Evolutionary conservation across 805 yeast genomes (phyloP), one percentile per base, ranked within the genome.

Genomic region (Myxozyma neotropica): DNA sequence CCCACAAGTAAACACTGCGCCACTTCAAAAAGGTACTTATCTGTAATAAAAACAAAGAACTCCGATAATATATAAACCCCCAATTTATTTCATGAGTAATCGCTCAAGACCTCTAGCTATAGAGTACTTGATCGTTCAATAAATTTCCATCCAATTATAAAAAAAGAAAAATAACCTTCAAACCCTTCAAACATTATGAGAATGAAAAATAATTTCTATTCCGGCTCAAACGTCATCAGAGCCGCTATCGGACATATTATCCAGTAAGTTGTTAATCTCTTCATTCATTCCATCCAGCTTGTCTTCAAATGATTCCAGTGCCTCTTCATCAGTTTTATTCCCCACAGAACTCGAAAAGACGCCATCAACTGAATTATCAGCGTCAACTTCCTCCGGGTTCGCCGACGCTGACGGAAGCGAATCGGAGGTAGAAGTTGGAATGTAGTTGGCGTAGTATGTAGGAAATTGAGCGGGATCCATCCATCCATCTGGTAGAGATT

Each of bases 401-500:
- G 55, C 40, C 4, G 59, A 15, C 7, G 51, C 40, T 2, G 49
- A 42, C 15, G 54, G 42, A 12, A 51, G 6, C 13, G 49, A 15
- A 1, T 43, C 47, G 6, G 54, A 39, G 6, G 42, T n/a, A 17
- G 51, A 27, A 12, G 51, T 44, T 19, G 57, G 24, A 35, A 36
- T 43, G 17, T 38, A 44, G 24, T 55, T 44, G 10, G 59, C 51
- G 21, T 13, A 5, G 19, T 55, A 55, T 6, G 40, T 44, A 26
- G 59, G 59, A 24, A 54, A 58, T 35, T 48, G 62, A 27, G 13
- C 53, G 6, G 64, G 57, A 55, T 72, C 73, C 29, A 52, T 44
- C 71, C 73, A 69, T 13, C 61, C 61, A 36, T 66, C 60, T 0
- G 71, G 68, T 36, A 68, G 51, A 23, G 66, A 40, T 21, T 52